phyloP scores from a whole-genome alignment of 2,329 filamentous ascomycete genomes.

The Alternaria burnsii region DNA sequence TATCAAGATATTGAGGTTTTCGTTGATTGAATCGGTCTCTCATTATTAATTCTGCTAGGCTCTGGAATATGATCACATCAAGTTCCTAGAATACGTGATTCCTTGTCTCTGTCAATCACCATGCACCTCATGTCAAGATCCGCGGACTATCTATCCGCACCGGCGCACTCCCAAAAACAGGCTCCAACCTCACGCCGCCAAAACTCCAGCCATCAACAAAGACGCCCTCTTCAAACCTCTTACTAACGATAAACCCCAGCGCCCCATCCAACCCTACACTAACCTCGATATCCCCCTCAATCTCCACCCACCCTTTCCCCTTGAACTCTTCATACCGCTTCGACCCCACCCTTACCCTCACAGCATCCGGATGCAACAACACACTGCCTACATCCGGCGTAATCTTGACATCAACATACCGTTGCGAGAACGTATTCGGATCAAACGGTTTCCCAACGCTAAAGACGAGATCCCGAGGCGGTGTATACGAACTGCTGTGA shows the following conservation, averaged over 20 bases:
- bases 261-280: slow-evolving; percentile 49
- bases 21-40: too few species aligned
- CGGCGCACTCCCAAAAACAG: slow-evolving; percentile 36
- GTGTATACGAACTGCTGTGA: slow-evolving; percentile 27
- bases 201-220: slow-evolving; percentile 51
- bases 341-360: slow-evolving; percentile 46
- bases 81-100: not conserved
- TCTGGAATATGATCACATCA: not conserved
- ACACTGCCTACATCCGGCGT: slow-evolving; percentile 50
- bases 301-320: slow-evolving; percentile 49
- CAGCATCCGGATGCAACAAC: slow-evolving; percentile 49
- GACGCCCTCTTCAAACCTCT: slow-evolving; percentile 43
- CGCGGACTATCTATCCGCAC: slow-evolving; percentile 17
- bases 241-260: slow-evolving; percentile 49
- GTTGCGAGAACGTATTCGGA: slow-evolving; percentile 36
- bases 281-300: slow-evolving; percentile 49
- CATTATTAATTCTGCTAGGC: not conserved
- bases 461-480: slow-evolving; percentile 46
- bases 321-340: slow-evolving; percentile 38
- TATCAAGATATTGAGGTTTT: too few species aligned
- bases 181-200: slow-evolving; percentile 50
- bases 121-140: slow-evolving; percentile 5
- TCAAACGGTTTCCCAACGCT: slow-evolving; percentile 51
- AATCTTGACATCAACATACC: slow-evolving; percentile 51
- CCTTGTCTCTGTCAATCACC: not conserved